These are phyloP conservation scores for Penicillium ochrochloron DNA, from an alignment of 495 filamentous ascomycete species.

Conservation along the genomic window DNA sequence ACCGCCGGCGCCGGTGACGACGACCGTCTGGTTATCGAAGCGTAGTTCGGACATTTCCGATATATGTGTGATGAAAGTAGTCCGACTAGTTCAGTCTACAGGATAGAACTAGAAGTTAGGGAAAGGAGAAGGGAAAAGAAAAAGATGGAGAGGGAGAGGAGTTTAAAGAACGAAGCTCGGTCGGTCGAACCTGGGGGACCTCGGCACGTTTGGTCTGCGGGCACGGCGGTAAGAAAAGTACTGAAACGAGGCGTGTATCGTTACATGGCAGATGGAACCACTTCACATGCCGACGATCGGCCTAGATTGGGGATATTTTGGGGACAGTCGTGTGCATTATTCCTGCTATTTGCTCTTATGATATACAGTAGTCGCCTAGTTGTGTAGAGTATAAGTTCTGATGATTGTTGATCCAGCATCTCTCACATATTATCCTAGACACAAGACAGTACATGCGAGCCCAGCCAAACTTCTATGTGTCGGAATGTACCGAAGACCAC, in stretches of 20 bases:
- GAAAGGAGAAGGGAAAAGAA: slow-evolving; percentile 19
- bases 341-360: background rate
- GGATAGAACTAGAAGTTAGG: slow-evolving; percentile 28
- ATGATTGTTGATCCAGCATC: background rate
- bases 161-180: slow-evolving; percentile 46
- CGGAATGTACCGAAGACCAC: slow-evolving; percentile 20
- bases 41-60: slow-evolving; percentile 80
- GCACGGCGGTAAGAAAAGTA: slow-evolving; percentile 11
- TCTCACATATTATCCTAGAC: background rate
- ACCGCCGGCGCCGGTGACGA: slow-evolving; percentile 95
- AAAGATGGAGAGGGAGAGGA: slow-evolving; percentile 34
- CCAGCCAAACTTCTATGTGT: background rate
- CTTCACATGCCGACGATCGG: slow-evolving; percentile 47
- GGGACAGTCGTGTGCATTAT: slow-evolving; percentile 1
- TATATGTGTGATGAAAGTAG: slow-evolving; percentile 21
- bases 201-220: slow-evolving; percentile 46
- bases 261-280: slow-evolving; percentile 36
- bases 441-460: background rate
- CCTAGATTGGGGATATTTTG: background rate
- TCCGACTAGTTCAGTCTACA: slow-evolving; percentile 25
- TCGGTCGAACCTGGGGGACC: slow-evolving; percentile 39
- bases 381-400: background rate
- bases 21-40: slow-evolving; percentile 94
- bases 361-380: too few species aligned
- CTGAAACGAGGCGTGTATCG: slow-evolving; percentile 30